Evolutionary conservation across 257 asterid species (phyloP), one percentile per base, ranked within the genome.

Genomic region (Solanum bulbocastanum): DNA sequence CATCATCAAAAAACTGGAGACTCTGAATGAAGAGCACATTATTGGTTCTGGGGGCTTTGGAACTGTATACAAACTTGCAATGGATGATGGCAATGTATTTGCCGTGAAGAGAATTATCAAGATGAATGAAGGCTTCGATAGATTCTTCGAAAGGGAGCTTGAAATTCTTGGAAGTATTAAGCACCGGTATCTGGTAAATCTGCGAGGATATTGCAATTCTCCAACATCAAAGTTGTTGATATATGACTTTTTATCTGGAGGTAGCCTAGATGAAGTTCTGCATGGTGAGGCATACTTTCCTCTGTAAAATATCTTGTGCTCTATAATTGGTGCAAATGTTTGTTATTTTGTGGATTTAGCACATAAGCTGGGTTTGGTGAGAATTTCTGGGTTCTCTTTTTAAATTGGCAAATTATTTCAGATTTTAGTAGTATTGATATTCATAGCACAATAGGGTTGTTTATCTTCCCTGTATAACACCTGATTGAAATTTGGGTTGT

Each of bases 41-140:
- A 95, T 96, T 90, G 99, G 99, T 49, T 89, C 92, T 20, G 99
- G 99, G 83, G 99, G 99, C 65, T 96, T 96, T 89, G 98, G 98
- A 88, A 96, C 98, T 42, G 98, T 95, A 56, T 95, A 96, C 93
- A 94, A 93, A 92, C 98, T 96, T 88, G 93, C 92, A 1, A 96
- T 96, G 99, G 99, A 96, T 88, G 99, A 96, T 76, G 99, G 98
- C 86, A 94, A 90, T 91, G 90, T 94, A 88, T 96, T 96, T 91
- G 98, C 98, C 27, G 91, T 96, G 88, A 96, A 96, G 91, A 94
- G 96, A 90, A 96, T 96, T 84, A 92, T 95, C 87, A 96, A 96
- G 92, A 89, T 96, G 83, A 96, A 94, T 72, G 98, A 93, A 73
- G 98, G 98, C 60, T 95, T 94, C 87, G 97, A 95, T 89, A 96